These are phyloP conservation scores for Harringtonia aguacate DNA, from an alignment of 2,329 filamentous ascomycete species.

Conservation along the genomic window DNA sequence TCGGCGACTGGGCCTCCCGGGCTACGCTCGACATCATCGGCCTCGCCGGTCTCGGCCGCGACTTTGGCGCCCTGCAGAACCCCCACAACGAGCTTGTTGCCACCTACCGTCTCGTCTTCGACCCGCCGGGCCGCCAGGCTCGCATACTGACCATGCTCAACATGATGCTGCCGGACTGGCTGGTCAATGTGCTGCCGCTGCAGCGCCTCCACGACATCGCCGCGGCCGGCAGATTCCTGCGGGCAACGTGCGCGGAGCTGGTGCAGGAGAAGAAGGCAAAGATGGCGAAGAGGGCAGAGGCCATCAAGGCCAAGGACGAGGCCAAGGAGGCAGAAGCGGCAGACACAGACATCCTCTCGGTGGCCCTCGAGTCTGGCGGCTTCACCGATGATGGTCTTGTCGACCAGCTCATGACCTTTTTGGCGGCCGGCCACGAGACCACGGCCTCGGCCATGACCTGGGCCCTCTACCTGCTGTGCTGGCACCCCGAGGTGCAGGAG, in stretches of 20 bases:
- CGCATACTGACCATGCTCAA: slow-evolving; percentile 46
- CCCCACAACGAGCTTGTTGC: slow-evolving; percentile 46
- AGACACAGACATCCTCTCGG: slow-evolving; percentile 67
- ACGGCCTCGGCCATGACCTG: slow-evolving; percentile 68
- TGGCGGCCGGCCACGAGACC: slow-evolving; percentile 74
- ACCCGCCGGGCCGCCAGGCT: slow-evolving; percentile 36
- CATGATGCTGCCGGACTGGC: slow-evolving; percentile 50
- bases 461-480: slow-evolving; percentile 59
- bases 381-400: slow-evolving; percentile 74
- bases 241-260: slow-evolving; percentile 54
- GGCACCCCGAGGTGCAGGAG: slow-evolving; percentile 52
- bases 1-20: slow-evolving; percentile 53
- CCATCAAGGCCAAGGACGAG: background rate
- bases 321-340: slow-evolving; percentile 14
- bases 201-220: slow-evolving; percentile 57
- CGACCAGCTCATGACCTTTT: slow-evolving; percentile 84
- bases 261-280: slow-evolving; percentile 58
- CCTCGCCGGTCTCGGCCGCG: slow-evolving; percentile 57
- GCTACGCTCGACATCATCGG: slow-evolving; percentile 69
- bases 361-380: slow-evolving; percentile 64
- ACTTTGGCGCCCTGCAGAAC: slow-evolving; percentile 56
- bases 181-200: slow-evolving; percentile 56
- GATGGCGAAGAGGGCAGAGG: slow-evolving; percentile 16
- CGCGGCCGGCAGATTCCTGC: slow-evolving; percentile 46
- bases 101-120: slow-evolving; percentile 47